Base-by-base conservation (phyloP, 306 rosid species). In the Vicia sativa region DNA sequence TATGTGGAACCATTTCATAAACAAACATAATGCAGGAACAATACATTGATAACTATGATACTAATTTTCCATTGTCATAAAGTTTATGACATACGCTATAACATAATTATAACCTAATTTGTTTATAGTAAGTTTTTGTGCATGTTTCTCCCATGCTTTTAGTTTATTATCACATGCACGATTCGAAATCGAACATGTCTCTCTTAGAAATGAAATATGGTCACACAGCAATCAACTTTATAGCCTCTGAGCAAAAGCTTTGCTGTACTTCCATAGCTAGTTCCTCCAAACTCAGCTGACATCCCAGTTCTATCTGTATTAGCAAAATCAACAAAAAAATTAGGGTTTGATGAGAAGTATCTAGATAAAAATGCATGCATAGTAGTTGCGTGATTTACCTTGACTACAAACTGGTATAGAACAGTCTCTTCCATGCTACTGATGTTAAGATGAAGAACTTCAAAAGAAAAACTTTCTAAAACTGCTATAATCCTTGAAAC, bases 371-470 rank as follows among this genome's bases (percentile, higher is more conserved):
- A 34, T 34, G 9, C 38, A 34, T 7, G 38, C n/a, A 0, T 34
- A 7, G 38, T 34, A 62, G 52, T 44, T 19, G 5, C 3, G 28
- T 15, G 37, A 45, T 67, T 57, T 83, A 93, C 99, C 99, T 93
- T 86, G 71, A 93, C 78, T 31, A 93, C 87, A 68, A 90, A 88
- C 39, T 92, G 89, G 82, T 85, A 90, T 0, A 93, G 82, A 71
- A 90, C 96, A 1, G 92, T 82, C 72, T 88, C 90, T 41, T 90
- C 95, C 96, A 93, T 90, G 91, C 89, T 90, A 59, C 90, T 90
- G 81, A 90, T 87, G 45, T 87, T 90, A 8, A 93, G 85, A 78
- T 90, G 96, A 83, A 93, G 96, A 39, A 93, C 93, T 78, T 90
- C 92, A 70, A 93, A 87, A 0, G 96, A 85, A 64, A 84, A 87